Evolutionary conservation across 257 asterid species (phyloP).

Genomic region (Pogostemon cablin): DNA sequence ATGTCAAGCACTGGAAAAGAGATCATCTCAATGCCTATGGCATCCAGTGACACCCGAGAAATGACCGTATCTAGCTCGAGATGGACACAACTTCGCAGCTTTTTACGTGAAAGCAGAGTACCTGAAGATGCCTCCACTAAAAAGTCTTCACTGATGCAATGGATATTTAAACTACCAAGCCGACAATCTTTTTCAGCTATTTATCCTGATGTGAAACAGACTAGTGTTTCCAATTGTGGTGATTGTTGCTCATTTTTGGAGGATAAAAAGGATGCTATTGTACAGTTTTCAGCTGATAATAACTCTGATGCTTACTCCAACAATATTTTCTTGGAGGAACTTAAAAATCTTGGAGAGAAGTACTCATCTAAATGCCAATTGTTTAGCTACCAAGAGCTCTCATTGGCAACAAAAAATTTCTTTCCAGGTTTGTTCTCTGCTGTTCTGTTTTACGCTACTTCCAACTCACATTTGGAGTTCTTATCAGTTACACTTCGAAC

Average conservation of each 20-base stretch:
- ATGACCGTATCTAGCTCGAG: constrained; percentile 45
- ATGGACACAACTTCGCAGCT: constrained; percentile 65
- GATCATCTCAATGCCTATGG: constrained; percentile 52
- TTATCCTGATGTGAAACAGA: constrained; percentile 65
- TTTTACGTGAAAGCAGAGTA: constrained; percentile 43
- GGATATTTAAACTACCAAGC: constrained; percentile 55
- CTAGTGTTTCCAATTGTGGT: constrained; percentile 39
- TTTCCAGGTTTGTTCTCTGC: constrained; percentile 53
- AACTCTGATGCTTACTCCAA: constrained; percentile 17
- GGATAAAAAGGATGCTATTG: constrained; percentile 41
- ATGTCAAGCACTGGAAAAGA: constrained; percentile 33
- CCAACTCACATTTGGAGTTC: constrained; percentile 23
- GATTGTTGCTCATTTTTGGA: constrained; percentile 39
- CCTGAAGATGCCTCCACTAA: constrained; percentile 44
- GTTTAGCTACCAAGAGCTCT: constrained; percentile 73
- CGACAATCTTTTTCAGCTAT: constrained; percentile 61
- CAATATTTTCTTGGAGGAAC: constrained; percentile 44
- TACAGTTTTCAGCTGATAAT: constrained; percentile 37
- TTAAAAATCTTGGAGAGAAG: constrained; percentile 50
- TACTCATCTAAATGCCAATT: constrained; percentile 51
- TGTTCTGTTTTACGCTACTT: constrained; percentile 15
- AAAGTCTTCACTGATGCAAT: constrained; percentile 53
- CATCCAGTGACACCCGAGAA: constrained; percentile 44
- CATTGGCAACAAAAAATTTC: constrained; percentile 64
- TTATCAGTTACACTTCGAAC: constrained; percentile 11